Conservation (phyloP, 1,284 basidiomycete genomes). For the Coriolopsis trogii region DNA sequence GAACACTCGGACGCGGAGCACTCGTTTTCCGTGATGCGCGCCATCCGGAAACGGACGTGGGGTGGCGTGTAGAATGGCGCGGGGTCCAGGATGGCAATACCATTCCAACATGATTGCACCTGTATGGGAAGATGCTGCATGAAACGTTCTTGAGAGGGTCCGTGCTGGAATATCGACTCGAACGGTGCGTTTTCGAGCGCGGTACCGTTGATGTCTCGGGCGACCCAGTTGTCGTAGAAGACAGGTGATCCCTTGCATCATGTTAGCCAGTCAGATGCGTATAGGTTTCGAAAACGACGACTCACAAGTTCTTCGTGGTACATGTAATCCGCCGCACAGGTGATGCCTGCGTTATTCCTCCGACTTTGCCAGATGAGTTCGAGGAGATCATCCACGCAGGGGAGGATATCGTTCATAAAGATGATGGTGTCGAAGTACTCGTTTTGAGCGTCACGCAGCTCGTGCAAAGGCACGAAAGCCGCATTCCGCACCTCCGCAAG, state of each 20-base stretch:
- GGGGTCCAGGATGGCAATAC: conserved; percentile 90
- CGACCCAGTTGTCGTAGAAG: conserved; percentile 98
- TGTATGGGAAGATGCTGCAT: conserved; percentile 90
- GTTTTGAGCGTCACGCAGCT: conserved; percentile 85
- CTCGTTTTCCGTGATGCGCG: conserved; percentile 78
- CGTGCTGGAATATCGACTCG: conserved; percentile 88
- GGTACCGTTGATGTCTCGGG: conserved; percentile 95
- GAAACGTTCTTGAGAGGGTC: conserved; percentile 76
- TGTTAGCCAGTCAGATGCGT: conserved; percentile 3
- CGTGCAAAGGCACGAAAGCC: conserved; percentile 90
- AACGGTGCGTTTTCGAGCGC: conserved; percentile 96
- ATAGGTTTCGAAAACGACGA: conserved; percentile 21
- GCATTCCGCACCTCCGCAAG: conserved; percentile 95
- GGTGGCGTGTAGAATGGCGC: conserved; percentile 90
- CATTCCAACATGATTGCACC: conserved; percentile 97
- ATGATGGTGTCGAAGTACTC: conserved; percentile 94
- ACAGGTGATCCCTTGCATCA: conserved; percentile 83
- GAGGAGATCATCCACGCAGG: conserved; percentile 92
- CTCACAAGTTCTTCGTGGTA: conserved; percentile 90
- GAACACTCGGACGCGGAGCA: conserved; percentile 94
- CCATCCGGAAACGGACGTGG: conserved; percentile 93
- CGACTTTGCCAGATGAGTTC: conserved; percentile 95
- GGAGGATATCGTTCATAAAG: conserved; percentile 98
- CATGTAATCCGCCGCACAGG: conserved; percentile 97
- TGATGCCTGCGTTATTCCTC: conserved; percentile 92